Base-by-base conservation (phyloP, 805 yeast species). In the Ogataea wickerhamii region DNA sequence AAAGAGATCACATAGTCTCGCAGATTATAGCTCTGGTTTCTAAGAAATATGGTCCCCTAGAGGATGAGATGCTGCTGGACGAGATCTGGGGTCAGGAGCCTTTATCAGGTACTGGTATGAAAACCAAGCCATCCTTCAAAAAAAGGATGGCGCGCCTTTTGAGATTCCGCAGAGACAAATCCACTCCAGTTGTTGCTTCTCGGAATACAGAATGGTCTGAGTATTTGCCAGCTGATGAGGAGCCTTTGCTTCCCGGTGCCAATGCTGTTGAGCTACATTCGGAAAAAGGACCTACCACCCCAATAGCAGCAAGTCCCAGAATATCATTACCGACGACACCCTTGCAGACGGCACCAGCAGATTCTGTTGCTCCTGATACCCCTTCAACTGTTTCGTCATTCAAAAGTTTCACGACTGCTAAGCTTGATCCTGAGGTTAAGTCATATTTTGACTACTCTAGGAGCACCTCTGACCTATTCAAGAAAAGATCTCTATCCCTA, bases 341-440 rank as follows among this genome's bases (percentile, higher is more conserved):
- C n/a, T n/a, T n/a, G n/a, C n/a, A n/a, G n/a, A n/a, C n/a, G n/a
- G n/a, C n/a, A n/a, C n/a, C n/a, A n/a, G n/a, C n/a, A n/a, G n/a
- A n/a, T n/a, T 14, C 29, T 26, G 16, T 13, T 14, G 29, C 16
- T 11, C 18, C 27, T 17, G 32, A 8, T 8, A 29, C 32, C 12
- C 32, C 32, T 6, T 29, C 32, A 10, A 29, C 22, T 11, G 13
- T 29, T 7, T 11, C 22, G 10, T 29, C 32, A 8, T 29, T 29
- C 22, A 16, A 18, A 16, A 29, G 32, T 18, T 29, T 29, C 22
- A 29, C 32, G 14, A 29, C 32, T 8, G 22, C 32, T 6, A 18
- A 17, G 32, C 14, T 29, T 19, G 32, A 29, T 7, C 32, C 32
- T 8, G 32, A 17, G 14, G n/a, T 8, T 12, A 26, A 8, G 8